These are phyloP conservation scores for Perkinsus marinus DNA, from an alignment of 169 alveolate species.

Conservation along the genomic window DNA sequence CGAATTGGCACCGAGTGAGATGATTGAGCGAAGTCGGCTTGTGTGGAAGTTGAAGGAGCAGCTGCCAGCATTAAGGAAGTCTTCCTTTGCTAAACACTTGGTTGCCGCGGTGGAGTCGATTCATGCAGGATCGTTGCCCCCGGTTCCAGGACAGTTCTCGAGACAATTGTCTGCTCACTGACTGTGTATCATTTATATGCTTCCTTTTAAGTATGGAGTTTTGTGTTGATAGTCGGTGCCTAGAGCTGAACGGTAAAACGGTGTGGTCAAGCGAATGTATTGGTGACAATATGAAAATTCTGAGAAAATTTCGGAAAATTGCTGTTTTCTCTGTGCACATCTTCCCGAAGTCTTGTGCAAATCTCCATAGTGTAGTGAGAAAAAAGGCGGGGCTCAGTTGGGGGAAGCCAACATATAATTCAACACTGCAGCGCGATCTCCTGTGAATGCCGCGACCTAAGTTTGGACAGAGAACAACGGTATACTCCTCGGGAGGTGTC, in stretches of 20 bases:
- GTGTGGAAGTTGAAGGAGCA: not conserved
- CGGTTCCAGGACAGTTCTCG: not conserved
- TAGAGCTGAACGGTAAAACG: too few species aligned
- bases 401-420: too few species aligned
- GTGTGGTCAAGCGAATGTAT: too few species aligned
- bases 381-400: too few species aligned
- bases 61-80: not conserved
- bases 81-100: not conserved
- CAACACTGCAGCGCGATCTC: too few species aligned
- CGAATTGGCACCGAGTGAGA: not conserved
- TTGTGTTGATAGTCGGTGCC: not conserved
- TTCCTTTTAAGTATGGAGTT: not conserved
- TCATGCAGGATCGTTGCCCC: not conserved
- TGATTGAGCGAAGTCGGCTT: not conserved
- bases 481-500: not conserved
- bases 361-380: too few species aligned
- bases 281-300: too few species aligned
- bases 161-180: not conserved
- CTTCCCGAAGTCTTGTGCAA: too few species aligned
- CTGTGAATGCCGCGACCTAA: not conserved
- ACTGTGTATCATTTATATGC: not conserved
- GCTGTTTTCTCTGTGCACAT: too few species aligned
- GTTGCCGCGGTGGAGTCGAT: not conserved
- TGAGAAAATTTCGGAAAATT: too few species aligned
- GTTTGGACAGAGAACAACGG: not conserved